Evolutionary conservation across 495 filamentous ascomycete species (phyloP), one percentile per base, ranked within the genome.

Genomic region (Aspergillus funiculosus): DNA sequence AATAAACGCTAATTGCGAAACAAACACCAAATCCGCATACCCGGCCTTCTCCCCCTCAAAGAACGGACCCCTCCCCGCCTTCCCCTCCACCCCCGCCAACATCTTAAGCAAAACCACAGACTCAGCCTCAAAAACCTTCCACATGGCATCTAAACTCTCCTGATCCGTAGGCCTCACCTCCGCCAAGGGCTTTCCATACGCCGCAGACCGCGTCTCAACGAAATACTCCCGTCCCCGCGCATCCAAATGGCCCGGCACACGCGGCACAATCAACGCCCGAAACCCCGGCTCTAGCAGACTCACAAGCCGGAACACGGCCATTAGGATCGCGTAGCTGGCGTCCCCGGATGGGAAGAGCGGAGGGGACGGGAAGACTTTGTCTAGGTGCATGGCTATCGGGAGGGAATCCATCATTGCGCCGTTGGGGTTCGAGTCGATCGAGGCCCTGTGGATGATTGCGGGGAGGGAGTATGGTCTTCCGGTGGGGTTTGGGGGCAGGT

Each of bases 361-460:
- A 0, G 35, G 52, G 3, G 52, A 52, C 1, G 66, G 59, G 44
- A 59, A 67, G 1, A 47, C 19, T n/a, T 58, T 54, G 35, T 69
- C 64, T 9, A 67, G 57, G 30, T 67, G 64, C 14, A 53, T n/a
- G 17, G 59, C 49, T 36, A 69, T 69, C 1, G 66, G 55, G 7
- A 61, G 43, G 1, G 66, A 69, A 30, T 69, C 63, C 53, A 64
- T 62, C 32, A 69, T 43, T 7, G 62, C 50, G 10, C 59, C 59
- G 24, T 57, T 17, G 0, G 57, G 39, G 39, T 59, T 63, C 0
- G 54, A 41, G 1, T 37, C 30, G 11, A 66, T 28, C 1, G 50
- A 52, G 4, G 48, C 9, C 31, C 56, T 58, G 46, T 66, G 60
- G n/a, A 52, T 48, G 41, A 64, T 69, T 13, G 58, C 51, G 5